Evolutionary conservation across 2,329 filamentous ascomycete genomes (phyloP).

Genomic region (Exophiala sp.): DNA sequence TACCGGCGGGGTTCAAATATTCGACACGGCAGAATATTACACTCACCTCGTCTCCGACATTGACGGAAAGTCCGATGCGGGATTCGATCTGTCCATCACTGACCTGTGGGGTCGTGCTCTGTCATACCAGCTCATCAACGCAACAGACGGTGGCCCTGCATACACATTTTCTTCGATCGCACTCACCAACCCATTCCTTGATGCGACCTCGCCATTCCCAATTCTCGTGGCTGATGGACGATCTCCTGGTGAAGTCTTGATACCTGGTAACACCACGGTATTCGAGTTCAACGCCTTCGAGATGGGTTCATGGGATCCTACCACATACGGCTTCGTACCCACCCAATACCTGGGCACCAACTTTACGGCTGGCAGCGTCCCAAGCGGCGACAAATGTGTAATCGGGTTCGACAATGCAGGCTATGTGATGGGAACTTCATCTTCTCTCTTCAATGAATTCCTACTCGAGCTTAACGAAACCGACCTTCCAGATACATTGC

Average conservation of each 20-base stretch:
- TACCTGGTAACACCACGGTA: constrained; percentile 70
- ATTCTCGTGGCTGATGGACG: constrained; percentile 69
- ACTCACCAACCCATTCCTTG: constrained; percentile 58
- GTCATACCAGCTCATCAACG: constrained; percentile 81
- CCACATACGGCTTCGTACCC: constrained; percentile 67
- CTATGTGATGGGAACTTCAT: constrained; percentile 82
- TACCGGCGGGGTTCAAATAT: constrained; percentile 48
- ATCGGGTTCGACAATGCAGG: constrained; percentile 78
- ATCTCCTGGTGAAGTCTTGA: constrained; percentile 56
- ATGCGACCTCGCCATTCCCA: constrained; percentile 66
- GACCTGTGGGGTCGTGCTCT: constrained; percentile 87
- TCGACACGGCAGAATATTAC: constrained; percentile 62
- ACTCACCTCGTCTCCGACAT: constrained; percentile 57
- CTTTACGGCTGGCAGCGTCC: constrained; percentile 61
- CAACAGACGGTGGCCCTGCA: constrained; percentile 65
- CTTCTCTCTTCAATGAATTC: constrained; percentile 77
- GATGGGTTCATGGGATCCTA: constrained; percentile 78
- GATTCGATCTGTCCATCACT: constrained; percentile 69
- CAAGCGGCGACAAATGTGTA: constrained; percentile 60
- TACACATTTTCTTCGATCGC: constrained; percentile 83
- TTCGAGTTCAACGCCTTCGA: constrained; percentile 72
- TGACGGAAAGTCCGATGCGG: constrained; percentile 58
- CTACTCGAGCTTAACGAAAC: constrained; percentile 61
- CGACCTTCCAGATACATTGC: constrained; percentile 50
- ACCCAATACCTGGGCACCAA: constrained; percentile 69